Evolutionary conservation across 2,329 filamentous ascomycete species (phyloP), one percentile per base, ranked within the genome.

Genomic region (Gnomoniopsis smithogilvyi): DNA sequence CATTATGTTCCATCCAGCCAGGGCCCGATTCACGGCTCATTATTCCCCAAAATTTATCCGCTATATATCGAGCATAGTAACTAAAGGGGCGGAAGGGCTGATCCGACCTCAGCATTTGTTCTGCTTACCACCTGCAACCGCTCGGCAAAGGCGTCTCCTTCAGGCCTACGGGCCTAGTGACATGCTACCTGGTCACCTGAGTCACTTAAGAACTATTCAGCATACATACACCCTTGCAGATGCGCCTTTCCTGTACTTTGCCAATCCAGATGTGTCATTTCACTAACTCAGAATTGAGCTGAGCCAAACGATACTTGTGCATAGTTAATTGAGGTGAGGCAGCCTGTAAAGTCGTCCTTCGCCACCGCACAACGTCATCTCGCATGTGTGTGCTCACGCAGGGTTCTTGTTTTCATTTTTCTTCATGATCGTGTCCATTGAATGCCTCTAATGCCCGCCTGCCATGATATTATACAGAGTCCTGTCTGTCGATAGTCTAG

Each of bases 381-480:
- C 48, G 36, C 56, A 53, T 46, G n/a, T 11, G 19, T 38, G 6
- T 15, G 11, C 19, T 11, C 19, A 24, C 30, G 34, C 52, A 21
- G 15, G 38, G 12, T 3, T 12, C 17, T 22, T n/a, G 21, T n/a
- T 21, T 43, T 17, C 19, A 14, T 22, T 50, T 21, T 51, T 33
- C 38, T 36, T 54, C 56, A 54, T 62, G 53, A 51, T 57, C 53
- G 55, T 57, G 51, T 57, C 46, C 45, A 34, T 62, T 56, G 53
- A 48, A 48, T 54, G 53, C 46, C 60, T 62, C 60, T 57, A 56
- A 19, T 51, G 60, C 53, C 53, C 43, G 48, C 50, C 43, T 58
- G 24, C 50, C 52, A 53, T 60, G 63, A 63, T 67, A 68, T 68
- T 53, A 65, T 67, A 67, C 67, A 67, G 63, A 60, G 52, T 59